Percentiles rank a stretch among this genome's conserved stretches.
phyloP scores from a whole-genome alignment of 352 stramenopile genomes.

The Pythium scleroteichum region DNA sequence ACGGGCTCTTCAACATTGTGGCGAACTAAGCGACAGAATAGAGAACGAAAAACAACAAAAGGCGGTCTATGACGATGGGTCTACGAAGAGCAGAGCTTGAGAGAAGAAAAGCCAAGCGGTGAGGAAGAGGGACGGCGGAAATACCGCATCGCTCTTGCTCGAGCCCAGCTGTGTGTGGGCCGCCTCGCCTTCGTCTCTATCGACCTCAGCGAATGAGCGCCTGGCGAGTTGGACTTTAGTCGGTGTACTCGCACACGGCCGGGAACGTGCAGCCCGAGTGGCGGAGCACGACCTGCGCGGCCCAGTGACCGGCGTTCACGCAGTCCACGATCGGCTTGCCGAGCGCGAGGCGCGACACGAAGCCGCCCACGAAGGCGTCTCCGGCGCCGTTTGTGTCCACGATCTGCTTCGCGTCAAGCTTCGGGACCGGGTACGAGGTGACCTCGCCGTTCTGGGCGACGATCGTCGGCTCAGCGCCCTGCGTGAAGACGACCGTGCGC shows the following conservation, averaged over 20 bases:
- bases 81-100: neutral
- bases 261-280: conserved; percentile 96
- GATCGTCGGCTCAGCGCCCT: conserved; percentile 95
- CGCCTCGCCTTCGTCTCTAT: neutral
- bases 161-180: conserved; percentile 7
- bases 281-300: conserved; percentile 96
- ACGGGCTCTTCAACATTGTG: conserved; percentile 83
- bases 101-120: neutral
- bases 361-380: conserved; percentile 99
- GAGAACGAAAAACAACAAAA: conserved; percentile 1
- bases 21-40: conserved; percentile 17
- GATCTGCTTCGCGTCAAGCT: conserved; percentile 88
- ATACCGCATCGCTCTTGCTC: conserved; percentile 27
- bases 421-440: conserved; percentile 90
- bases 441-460: conserved; percentile 95
- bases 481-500: conserved; percentile 98
- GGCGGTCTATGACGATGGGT: conserved; percentile 11
- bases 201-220: conserved; percentile 2
- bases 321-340: conserved; percentile 89
- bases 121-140: conserved; percentile 25
- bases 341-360: conserved; percentile 93
- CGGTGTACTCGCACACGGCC: conserved; percentile 89
- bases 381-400: conserved; percentile 99
- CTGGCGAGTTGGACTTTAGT: conserved; percentile 38
- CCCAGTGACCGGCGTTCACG: conserved; percentile 97